These are phyloP conservation scores for Naganishia sp. DNA, from an alignment of 1,284 basidiomycete genomes.

Conservation along the genomic window DNA sequence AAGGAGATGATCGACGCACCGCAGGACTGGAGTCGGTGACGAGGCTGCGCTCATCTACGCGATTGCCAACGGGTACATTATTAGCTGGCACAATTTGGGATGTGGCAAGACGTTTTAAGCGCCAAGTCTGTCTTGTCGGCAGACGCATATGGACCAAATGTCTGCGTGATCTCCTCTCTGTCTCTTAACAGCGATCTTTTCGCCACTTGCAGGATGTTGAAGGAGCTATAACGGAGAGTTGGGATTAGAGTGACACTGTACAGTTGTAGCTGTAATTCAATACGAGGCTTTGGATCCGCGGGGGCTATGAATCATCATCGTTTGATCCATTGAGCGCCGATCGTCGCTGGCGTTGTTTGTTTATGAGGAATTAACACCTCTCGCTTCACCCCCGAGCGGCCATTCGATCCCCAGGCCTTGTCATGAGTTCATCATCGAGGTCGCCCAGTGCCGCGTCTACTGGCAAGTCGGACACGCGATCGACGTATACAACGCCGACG, in stretches of 20 bases:
- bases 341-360: neutral
- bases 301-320: constrained; percentile 1
- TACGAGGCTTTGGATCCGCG: neutral
- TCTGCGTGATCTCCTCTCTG: too few species aligned
- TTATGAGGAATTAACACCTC: neutral
- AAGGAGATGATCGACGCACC: neutral
- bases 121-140: too few species aligned
- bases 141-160: too few species aligned
- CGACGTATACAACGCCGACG: constrained; percentile 30
- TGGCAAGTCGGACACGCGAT: neutral
- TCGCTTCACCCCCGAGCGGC: too few species aligned
- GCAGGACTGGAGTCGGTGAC: neutral
- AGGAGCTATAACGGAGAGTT: neutral
- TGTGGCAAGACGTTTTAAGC: neutral
- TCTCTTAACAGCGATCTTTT: too few species aligned
- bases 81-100: too few species aligned
- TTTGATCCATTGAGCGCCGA: neutral
- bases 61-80: too few species aligned
- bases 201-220: neutral
- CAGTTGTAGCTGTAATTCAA: neutral
- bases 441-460: neutral
- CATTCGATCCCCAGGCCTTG: neutral
- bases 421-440: neutral
- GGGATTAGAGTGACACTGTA: neutral
- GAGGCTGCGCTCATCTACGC: too few species aligned